Evolutionary conservation across 2,329 filamentous ascomycete species (phyloP).

Genomic region (Alternaria sp.): DNA sequence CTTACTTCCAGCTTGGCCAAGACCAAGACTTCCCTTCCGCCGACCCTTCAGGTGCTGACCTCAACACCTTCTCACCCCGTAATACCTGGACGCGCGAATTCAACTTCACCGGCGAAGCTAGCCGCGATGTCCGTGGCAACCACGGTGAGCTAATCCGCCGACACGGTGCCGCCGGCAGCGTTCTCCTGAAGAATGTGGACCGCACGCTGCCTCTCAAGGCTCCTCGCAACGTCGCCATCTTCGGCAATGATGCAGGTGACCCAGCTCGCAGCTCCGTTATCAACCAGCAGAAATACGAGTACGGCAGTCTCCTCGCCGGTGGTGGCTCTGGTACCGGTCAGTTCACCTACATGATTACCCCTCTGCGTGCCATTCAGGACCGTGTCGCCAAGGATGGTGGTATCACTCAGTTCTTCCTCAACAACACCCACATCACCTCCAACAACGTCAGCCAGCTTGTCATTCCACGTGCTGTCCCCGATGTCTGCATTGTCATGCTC

Average conservation of each 20-base stretch:
- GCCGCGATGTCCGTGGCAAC: slow-evolving; percentile 54
- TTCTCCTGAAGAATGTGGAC: slow-evolving; percentile 60
- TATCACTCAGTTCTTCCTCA: slow-evolving; percentile 57
- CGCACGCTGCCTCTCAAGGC: slow-evolving; percentile 62
- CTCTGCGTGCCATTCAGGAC: slow-evolving; percentile 53
- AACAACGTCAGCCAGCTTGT: slow-evolving; percentile 39
- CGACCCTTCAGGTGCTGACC: slow-evolving; percentile 43
- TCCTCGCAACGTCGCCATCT: slow-evolving; percentile 59
- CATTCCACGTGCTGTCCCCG: slow-evolving; percentile 49
- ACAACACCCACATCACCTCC: slow-evolving; percentile 53
- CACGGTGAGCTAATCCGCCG: slow-evolving; percentile 54
- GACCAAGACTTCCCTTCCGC: slow-evolving; percentile 53
- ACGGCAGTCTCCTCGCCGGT: slow-evolving; percentile 56
- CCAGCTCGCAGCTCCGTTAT: slow-evolving; percentile 56
- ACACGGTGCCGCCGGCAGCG: slow-evolving; percentile 53
- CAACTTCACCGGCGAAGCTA: slow-evolving; percentile 47
- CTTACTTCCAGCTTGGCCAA: slow-evolving; percentile 57
- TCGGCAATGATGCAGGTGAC: slow-evolving; percentile 60
- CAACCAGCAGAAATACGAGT: slow-evolving; percentile 48
- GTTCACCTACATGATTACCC: slow-evolving; percentile 53
- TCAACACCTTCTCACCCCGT: slow-evolving; percentile 53
- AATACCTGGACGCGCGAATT: slow-evolving; percentile 48
- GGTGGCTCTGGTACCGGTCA: slow-evolving; percentile 56
- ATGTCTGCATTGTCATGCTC: slow-evolving; percentile 66
- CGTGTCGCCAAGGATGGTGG: slow-evolving; percentile 40